Percentiles rank a stretch among this genome's conserved stretches.
These are phyloP conservation scores for Iris pallida DNA, from an alignment of 116 monocot genomes.

Conservation along the genomic window DNA sequence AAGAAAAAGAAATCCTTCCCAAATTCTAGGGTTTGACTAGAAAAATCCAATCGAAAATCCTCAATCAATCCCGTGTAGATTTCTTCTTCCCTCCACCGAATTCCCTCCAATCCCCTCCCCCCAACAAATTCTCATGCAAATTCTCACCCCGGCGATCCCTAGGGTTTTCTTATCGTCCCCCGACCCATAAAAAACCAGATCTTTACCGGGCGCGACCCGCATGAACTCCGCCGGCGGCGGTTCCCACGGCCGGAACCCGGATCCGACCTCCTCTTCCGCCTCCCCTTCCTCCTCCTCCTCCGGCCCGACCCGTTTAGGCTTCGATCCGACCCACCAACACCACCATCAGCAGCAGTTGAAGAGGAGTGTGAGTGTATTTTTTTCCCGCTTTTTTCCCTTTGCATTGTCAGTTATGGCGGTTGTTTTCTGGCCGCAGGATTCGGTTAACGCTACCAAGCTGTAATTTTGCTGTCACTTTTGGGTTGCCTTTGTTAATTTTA, in stretches of 20 bases:
- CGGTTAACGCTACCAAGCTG: not conserved
- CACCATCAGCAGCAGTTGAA: slow-evolving; percentile 45
- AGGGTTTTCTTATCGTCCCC: not conserved
- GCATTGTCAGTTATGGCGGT: slow-evolving; percentile 2
- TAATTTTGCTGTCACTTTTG: slow-evolving; percentile 4
- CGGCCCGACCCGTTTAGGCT: slow-evolving; percentile 36
- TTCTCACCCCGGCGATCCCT: not conserved
- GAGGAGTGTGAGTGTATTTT: slow-evolving; percentile 51
- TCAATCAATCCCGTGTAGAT: not conserved
- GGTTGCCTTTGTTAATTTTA: not conserved
- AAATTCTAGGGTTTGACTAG: slow-evolving; percentile 7
- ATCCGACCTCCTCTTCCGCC: slow-evolving; percentile 33
- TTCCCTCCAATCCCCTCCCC: not conserved
- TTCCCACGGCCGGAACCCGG: slow-evolving; percentile 20
- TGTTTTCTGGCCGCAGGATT: slow-evolving; percentile 11
- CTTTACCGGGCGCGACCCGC: not conserved
- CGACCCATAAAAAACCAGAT: not conserved
- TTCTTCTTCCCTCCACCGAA: not conserved
- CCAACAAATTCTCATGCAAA: not conserved
- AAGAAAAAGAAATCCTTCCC: not conserved
- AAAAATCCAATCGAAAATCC: not conserved
- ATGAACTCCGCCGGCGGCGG: slow-evolving; percentile 40
- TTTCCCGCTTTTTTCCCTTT: not conserved
- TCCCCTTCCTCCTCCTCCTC: slow-evolving; percentile 51
- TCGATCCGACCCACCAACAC: slow-evolving; percentile 37